A percentile compares a stretch with the other conserved stretches of the same genome.
These are phyloP conservation scores for Poronia punctata DNA, from an alignment of 495 filamentous ascomycete species.

Conservation along the genomic window DNA sequence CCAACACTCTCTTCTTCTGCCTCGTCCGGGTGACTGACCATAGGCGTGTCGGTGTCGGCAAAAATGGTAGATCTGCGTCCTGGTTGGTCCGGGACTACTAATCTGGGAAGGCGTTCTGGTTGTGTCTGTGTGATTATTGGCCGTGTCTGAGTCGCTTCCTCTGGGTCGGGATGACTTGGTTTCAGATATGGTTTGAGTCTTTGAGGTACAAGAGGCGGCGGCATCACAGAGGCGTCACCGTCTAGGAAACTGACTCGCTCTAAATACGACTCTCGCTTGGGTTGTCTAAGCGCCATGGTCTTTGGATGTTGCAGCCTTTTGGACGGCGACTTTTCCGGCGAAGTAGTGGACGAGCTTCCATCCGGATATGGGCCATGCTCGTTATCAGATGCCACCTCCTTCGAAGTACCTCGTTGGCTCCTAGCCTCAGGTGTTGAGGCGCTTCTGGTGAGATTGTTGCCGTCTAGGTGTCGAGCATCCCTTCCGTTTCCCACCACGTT, in stretches of 20 bases:
- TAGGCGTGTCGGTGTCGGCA: conserved; percentile 22
- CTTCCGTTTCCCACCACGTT: conserved; percentile 13
- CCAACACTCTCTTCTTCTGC: conserved; percentile 18
- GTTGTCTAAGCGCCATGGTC: conserved; percentile 13
- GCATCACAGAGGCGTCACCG: conserved; percentile 11
- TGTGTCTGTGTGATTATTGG: conserved; percentile 10
- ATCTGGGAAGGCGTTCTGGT: conserved; percentile 6
- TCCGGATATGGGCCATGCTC: conserved; percentile 19
- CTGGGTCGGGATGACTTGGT: conserved; percentile 12
- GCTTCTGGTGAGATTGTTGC: conserved; percentile 23
- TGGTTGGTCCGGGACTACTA: conserved; percentile 13
- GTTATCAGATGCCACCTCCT: conserved; percentile 16
- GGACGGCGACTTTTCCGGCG: conserved; percentile 25
- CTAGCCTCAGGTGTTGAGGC: conserved; percentile 27
- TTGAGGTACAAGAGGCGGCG: conserved; percentile 10
- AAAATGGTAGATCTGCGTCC: conserved; percentile 22
- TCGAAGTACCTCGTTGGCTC: conserved; percentile 15
- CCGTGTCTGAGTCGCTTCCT: conserved; percentile 12
- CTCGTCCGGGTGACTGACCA: conserved; percentile 19
- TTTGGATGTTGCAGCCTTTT: conserved; percentile 24
- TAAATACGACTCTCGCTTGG: conserved; percentile 20
- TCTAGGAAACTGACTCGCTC: conserved; percentile 16
- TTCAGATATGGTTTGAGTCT: conserved; percentile 11
- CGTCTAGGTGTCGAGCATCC: no score
- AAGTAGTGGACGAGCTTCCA: conserved; percentile 21